Conservation (phyloP, 2,329 filamentous ascomycete species). For the Penicillium sp. region DNA sequence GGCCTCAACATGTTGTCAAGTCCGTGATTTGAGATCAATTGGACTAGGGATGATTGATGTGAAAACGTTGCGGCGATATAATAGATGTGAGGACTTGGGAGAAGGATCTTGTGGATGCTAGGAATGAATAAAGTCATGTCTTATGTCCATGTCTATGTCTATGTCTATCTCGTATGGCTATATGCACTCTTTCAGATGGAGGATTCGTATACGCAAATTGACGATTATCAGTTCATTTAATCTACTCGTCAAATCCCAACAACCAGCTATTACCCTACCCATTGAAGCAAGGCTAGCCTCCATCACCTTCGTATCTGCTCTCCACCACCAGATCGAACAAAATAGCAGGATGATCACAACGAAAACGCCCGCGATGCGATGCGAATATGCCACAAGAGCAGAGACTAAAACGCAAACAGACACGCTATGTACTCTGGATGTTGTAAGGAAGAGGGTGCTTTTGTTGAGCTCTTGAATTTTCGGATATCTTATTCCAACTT, state of each 20-base stretch:
- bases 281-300: too few species aligned
- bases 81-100: not conserved
- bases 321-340: not conserved
- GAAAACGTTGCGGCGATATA: not conserved
- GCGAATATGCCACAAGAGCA: slow-evolving; percentile 15
- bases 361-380: slow-evolving; percentile 14
- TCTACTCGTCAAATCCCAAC: not conserved
- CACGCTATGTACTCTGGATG: slow-evolving; percentile 14
- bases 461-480: slow-evolving; percentile 8
- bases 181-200: not conserved
- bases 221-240: not conserved
- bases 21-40: slow-evolving; percentile 14
- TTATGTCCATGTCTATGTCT: not conserved
- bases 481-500: slow-evolving; percentile 10
- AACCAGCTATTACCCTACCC: too few species aligned
- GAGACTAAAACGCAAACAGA: slow-evolving; percentile 2
- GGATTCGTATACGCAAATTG: not conserved
- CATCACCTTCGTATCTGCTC: not conserved
- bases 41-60: not conserved
- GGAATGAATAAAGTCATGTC: slow-evolving; percentile 8
- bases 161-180: not conserved
- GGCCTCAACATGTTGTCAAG: slow-evolving; percentile 13
- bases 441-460: not conserved
- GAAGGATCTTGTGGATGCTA: not conserved
- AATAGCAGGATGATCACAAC: not conserved